These are phyloP conservation scores for Amanita brunnescens DNA, from an alignment of 768 basidiomycete species.

Conservation along the genomic window DNA sequence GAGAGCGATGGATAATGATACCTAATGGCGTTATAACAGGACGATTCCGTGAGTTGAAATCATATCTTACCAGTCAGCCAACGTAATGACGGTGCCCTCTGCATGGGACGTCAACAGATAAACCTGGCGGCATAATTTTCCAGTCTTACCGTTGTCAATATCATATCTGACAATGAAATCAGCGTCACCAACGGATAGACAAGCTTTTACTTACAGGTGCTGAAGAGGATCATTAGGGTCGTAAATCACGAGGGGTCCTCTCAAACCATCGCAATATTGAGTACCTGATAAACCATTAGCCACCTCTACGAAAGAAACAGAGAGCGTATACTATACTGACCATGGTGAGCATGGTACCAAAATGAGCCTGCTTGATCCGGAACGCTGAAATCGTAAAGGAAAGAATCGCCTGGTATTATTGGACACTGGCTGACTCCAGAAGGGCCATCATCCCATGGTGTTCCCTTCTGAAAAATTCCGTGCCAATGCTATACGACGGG, in stretches of 20 bases:
- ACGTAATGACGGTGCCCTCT: conserved; percentile 35
- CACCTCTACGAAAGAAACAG: neutral
- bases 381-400: conserved; percentile 28
- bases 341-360: conserved; percentile 24
- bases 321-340: conserved; percentile 16
- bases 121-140: neutral
- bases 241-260: conserved; percentile 16
- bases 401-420: conserved; percentile 26
- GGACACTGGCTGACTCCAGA: conserved; percentile 34
- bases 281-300: conserved; percentile 5
- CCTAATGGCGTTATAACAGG: conserved; percentile 15
- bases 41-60: no score
- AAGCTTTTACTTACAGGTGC: conserved; percentile 1
- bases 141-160: conserved; percentile 13
- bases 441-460: conserved; percentile 29
- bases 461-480: conserved; percentile 33
- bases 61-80: conserved; percentile 36
- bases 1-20: conserved; percentile 24
- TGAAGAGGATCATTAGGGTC: conserved; percentile 15
- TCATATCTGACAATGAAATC: conserved; percentile 15
- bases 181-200: neutral
- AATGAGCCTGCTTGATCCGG: conserved; percentile 20
- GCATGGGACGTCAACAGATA: neutral
- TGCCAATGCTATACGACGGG: conserved; percentile 33
- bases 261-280: conserved; percentile 19